Percentiles rank a stretch among this genome's conserved stretches.
Conservation (phyloP, 2,329 filamentous ascomycete species). For the Dothideomycetidae sp. region DNA sequence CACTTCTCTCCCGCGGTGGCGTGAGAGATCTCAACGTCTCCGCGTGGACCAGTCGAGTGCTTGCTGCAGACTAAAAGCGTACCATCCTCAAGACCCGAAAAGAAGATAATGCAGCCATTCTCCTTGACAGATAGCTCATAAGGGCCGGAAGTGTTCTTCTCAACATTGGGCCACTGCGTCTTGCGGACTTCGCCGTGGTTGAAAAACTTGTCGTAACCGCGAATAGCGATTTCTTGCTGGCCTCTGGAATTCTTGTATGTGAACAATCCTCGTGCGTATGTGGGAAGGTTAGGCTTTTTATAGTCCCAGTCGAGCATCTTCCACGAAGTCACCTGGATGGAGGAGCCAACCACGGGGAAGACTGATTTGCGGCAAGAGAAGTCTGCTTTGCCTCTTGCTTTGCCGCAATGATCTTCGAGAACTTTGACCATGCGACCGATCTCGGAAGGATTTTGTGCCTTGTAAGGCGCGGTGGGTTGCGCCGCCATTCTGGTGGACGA, state of each 20-base stretch:
- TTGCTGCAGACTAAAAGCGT: slow-evolving; percentile 96
- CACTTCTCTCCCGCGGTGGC: slow-evolving; percentile 69
- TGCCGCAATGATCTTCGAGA: slow-evolving; percentile 46
- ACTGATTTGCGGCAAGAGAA: slow-evolving; percentile 71
- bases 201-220: slow-evolving; percentile 99
- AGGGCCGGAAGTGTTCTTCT: slow-evolving; percentile 61
- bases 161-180: slow-evolving; percentile 72
- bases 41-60: slow-evolving; percentile 77
- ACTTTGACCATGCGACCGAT: slow-evolving; percentile 50
- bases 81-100: slow-evolving; percentile 78
- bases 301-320: slow-evolving; percentile 92
- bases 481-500: slow-evolving; percentile 34
- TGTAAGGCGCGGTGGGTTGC: slow-evolving; percentile 43
- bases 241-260: slow-evolving; percentile 57
- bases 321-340: slow-evolving; percentile 75
- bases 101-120: slow-evolving; percentile 99
- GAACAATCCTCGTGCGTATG: slow-evolving; percentile 86
- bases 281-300: slow-evolving; percentile 72
- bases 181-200: slow-evolving; percentile 70
- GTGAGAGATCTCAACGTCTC: slow-evolving; percentile 61
- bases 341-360: slow-evolving; percentile 52
- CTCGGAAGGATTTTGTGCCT: slow-evolving; percentile 53
- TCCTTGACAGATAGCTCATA: slow-evolving; percentile 97
- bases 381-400: slow-evolving; percentile 37
- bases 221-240: slow-evolving; percentile 61